Conservation (phyloP, 371 early-diverging fungal species). For the Circinella umbellata region DNA sequence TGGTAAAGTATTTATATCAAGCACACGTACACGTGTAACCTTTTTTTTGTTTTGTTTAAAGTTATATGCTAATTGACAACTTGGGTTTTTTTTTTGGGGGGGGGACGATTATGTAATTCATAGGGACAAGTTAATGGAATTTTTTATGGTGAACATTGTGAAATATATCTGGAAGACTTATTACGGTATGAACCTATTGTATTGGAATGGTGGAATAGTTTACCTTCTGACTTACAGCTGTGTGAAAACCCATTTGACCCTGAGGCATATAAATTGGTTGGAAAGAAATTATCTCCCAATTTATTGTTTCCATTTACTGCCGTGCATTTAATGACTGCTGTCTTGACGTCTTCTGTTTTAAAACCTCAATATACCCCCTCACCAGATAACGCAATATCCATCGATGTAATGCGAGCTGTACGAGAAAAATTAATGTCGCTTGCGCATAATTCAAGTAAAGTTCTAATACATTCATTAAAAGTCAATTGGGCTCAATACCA, state of each 20-base stretch:
- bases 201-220: background rate
- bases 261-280: background rate
- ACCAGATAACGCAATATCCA: background rate
- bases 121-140: background rate
- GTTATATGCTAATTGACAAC: background rate
- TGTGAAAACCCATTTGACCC: conserved; percentile 4
- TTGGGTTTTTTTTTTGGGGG: background rate
- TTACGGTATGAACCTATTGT: background rate
- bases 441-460: background rate
- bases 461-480: background rate
- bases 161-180: background rate
- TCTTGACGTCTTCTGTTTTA: background rate
- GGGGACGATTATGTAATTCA: background rate
- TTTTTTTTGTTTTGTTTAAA: too few relatives aligned
- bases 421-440: background rate
- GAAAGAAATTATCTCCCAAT: background rate
- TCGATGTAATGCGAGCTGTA: background rate
- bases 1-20: background rate
- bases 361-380: background rate
- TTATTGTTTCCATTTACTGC: background rate
- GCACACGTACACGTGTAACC: too few relatives aligned
- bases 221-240: background rate
- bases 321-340: background rate
- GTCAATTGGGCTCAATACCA: background rate
- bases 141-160: background rate